A percentile compares a stretch with the other conserved stretches of the same genome.
These are phyloP conservation scores for Colletotrichum salicis DNA, from an alignment of 2,329 filamentous ascomycete genomes.

Conservation along the genomic window DNA sequence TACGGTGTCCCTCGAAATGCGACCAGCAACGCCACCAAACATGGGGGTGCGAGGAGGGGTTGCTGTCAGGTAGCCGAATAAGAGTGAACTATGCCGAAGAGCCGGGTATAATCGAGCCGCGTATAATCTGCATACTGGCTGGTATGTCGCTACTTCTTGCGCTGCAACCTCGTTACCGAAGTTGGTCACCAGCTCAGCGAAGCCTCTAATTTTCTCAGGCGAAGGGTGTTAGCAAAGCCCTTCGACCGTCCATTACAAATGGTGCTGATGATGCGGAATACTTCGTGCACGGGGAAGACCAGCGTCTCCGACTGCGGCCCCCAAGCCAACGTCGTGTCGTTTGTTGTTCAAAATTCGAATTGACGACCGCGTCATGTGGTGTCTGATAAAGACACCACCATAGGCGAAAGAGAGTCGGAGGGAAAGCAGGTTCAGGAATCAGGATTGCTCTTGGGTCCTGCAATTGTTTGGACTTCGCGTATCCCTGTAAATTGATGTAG, in stretches of 20 bases:
- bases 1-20: conserved; percentile 25
- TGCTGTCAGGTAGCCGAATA: conserved; percentile 9
- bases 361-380: conserved; percentile 5
- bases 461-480: conserved; percentile 22
- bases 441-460: conserved; percentile 16
- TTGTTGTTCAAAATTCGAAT: neutral
- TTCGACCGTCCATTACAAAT: conserved; percentile 11
- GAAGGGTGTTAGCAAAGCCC: conserved; percentile 1
- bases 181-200: conserved; percentile 25
- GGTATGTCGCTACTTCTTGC: conserved; percentile 28
- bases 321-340: neutral
- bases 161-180: conserved; percentile 28
- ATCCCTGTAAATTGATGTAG: conserved; percentile 25
- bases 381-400: conserved; percentile 2
- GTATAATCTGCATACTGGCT: conserved; percentile 19
- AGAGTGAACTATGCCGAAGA: conserved; percentile 26
- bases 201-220: neutral
- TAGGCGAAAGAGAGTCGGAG: neutral
- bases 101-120: conserved; percentile 25
- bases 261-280: neutral
- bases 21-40: conserved; percentile 24
- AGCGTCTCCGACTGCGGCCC: neutral
- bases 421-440: conserved; percentile 4
- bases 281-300: neutral
- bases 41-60: neutral